These are phyloP conservation scores for Saccharomycopsis fodiens DNA, from an alignment of 805 yeast species.

Conservation along the genomic window DNA sequence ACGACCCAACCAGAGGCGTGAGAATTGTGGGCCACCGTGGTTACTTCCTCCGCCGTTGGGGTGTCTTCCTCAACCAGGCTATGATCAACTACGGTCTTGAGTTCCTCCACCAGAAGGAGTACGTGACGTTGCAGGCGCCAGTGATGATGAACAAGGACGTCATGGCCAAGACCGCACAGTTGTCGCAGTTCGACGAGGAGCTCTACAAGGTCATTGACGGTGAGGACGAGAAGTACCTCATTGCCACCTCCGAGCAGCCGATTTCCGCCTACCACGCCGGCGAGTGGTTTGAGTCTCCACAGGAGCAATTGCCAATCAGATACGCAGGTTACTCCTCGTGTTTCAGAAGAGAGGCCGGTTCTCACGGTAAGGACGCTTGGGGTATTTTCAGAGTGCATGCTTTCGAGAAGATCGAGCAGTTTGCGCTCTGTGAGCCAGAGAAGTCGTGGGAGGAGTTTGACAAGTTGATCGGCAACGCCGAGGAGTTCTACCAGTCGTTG, in stretches of 20 bases:
- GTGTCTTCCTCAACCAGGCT: constrained; percentile 97
- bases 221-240: constrained; percentile 92
- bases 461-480: constrained; percentile 84
- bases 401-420: constrained; percentile 97
- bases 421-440: constrained; percentile 92
- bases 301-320: constrained; percentile 91
- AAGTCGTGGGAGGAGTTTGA: constrained; percentile 97
- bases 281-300: constrained; percentile 98
- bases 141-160: constrained; percentile 99
- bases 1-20: constrained; percentile 98
- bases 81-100: constrained; percentile 91
- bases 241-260: constrained; percentile 99
- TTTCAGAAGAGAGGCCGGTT: constrained; percentile 99
- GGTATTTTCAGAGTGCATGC: constrained; percentile 99
- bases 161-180: constrained; percentile 98
- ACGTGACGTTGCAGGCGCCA: constrained; percentile 93
- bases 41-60: constrained; percentile 87
- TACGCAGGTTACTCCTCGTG: constrained; percentile 98
- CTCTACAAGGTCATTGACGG: constrained; percentile 95
- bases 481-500: constrained; percentile 86
- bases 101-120: constrained; percentile 71
- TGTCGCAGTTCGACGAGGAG: constrained; percentile 97
- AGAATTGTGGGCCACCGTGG: constrained; percentile 98
- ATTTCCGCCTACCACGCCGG: constrained; percentile 94
- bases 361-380: constrained; percentile 99